Evolutionary conservation across 2,329 filamentous ascomycete genomes (phyloP), one percentile per base, ranked within the genome.

Genomic region (Zasmidium cellare): DNA sequence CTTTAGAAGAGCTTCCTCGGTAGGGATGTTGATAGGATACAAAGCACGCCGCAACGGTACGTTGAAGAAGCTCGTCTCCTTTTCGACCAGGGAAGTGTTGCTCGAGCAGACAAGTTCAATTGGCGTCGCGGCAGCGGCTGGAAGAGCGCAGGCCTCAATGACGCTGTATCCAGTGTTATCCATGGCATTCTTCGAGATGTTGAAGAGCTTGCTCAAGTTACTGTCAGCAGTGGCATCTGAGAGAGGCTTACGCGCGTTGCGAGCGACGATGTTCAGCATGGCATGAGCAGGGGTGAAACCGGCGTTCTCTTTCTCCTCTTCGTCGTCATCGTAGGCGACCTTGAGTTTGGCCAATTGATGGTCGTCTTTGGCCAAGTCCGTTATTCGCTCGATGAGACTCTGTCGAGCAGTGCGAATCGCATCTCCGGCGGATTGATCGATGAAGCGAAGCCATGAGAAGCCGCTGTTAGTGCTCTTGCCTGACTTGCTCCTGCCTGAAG

Each of bases 361-460:
- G 81, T 58, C 87, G 80, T 65, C 63, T 74, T 71, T 53, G 1
- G 73, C 72, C 49, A 88, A 80, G 51, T 86, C 82, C 1, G 88
- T 76, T 2, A 91, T 89, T 41, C 92, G 89, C 54, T 89, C 81
- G 66, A 96, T 90, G 1, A 96, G 65, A 59, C 87, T 87, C 53
- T 82, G 80, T 65, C 87, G 88, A 3, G 89, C 88, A 28, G 87
- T 83, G 55, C 82, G 80, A 57, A 88, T 89, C 1, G 86, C 87
- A 62, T 97, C 92, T 9, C 82, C 81, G 1, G 87, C 79, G 14
- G 91, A 94, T 0, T 83, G 80, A 67, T 96, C 91, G 2, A 89
- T 85, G 68, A 99, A 96, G 3, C 92, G 87, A 58, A 97, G 81
- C 86, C 92, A 99, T 0, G 92, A 93, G 74, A 97, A 97, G 14